These are phyloP conservation scores for Didymella pomorum DNA, from an alignment of 2,329 filamentous ascomycete genomes.

Conservation along the genomic window DNA sequence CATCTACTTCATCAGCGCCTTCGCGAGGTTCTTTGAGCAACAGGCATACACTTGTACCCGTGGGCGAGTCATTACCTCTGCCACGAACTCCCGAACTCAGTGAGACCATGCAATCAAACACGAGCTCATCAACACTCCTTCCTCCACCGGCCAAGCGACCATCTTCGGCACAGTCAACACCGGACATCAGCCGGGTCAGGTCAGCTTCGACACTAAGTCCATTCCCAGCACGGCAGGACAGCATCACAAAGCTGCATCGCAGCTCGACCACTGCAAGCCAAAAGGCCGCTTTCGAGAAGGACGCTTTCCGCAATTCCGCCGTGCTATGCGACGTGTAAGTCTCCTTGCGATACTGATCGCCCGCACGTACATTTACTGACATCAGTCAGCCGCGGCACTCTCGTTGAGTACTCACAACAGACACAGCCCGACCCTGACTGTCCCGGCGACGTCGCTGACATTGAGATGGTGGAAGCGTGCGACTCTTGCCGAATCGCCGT, in stretches of 20 bases:
- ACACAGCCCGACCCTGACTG: constrained; percentile 33
- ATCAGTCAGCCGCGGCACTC: constrained; percentile 43
- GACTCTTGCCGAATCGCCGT: constrained; percentile 53
- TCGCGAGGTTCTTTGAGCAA: constrained; percentile 22
- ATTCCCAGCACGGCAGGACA: constrained; percentile 28
- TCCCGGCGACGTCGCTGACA: constrained; percentile 30
- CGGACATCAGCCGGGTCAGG: constrained; percentile 17
- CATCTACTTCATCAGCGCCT: constrained; percentile 68
- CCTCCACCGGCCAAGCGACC: constrained; percentile 38
- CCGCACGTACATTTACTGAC: neutral
- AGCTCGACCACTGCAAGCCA: constrained; percentile 47
- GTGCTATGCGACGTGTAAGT: constrained; percentile 56
- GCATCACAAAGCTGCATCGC: constrained; percentile 37
- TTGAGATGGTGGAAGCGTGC: constrained; percentile 52
- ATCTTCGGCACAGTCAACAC: constrained; percentile 13
- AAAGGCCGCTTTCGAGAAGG: constrained; percentile 50
- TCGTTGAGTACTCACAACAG: constrained; percentile 54
- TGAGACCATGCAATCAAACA: constrained; percentile 12
- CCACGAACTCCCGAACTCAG: constrained; percentile 28
- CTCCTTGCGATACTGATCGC: neutral
- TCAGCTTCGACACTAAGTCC: constrained; percentile 33
- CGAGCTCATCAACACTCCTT: constrained; percentile 26
- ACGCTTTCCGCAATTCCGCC: constrained; percentile 55
- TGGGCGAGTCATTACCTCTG: constrained; percentile 23
- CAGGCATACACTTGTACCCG: constrained; percentile 23